Evolutionary conservation across 495 filamentous ascomycete species (phyloP), one percentile per base, ranked within the genome.

Genomic region (Neurospora hispaniola): DNA sequence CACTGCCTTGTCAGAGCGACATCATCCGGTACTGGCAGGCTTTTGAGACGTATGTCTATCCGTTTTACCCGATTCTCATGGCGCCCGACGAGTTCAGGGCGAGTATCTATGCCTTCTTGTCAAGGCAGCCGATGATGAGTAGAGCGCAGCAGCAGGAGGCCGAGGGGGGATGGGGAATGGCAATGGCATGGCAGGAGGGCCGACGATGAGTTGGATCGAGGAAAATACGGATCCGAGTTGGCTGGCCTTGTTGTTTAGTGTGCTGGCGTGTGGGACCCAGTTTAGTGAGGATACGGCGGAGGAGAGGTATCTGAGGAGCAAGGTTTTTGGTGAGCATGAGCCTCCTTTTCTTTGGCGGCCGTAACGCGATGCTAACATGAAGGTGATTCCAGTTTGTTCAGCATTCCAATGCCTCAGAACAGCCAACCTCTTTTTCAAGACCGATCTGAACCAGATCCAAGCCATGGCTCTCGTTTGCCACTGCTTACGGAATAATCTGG

Each of bases 391-490:
- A 71, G 70, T 71, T 14, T 71, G 70, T 4, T 71, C 70, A 5
- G 42, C 70, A 2, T 71, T 71, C 41, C 70, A 71, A 12, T 71
- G 70, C 12, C 42, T 71, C 6, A 5, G 70, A 35, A 20, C 70
- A 14, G 70, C 70, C 11, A 71, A 71, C 31, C 70, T 71, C 43
- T 71, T 71, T 18, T 31, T 62, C 70, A 71, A 71, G 40, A 71
- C 70, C 2, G 42, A 71, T 12, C 14, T 71, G 12, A 71, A 48
- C 70, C 70, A 71, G 70, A 71, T 71, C 40, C 70, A 71, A 46
- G 42, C 70, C 42, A 23, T 71, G 70, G 70, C 70, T 8, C 42
- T 71, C 8, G 42, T 71, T 2, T 16, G 70, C 6, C 70, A 71
- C 11, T 71, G 41, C 20, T 31, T 71, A n/a, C 11, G 70, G 27